phyloP scores from a whole-genome alignment of 2,329 filamentous ascomycete genomes.

The Tothia fuscella region DNA sequence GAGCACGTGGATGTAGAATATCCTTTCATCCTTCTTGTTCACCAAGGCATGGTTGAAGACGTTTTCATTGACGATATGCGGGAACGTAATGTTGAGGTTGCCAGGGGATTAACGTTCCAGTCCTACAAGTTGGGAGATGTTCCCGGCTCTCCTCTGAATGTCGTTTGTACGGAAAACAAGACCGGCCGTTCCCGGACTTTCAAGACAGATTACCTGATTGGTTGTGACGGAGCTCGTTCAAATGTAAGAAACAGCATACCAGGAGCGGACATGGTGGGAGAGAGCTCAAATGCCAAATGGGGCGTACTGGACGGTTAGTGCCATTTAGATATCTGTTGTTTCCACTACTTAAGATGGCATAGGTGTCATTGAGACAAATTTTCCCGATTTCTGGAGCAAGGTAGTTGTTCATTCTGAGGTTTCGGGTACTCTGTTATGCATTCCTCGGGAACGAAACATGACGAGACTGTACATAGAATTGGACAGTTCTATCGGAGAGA shows the following conservation, averaged over 20 bases:
- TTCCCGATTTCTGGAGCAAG: slow-evolving; percentile 66
- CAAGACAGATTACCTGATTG: slow-evolving; percentile 52
- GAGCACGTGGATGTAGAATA: slow-evolving; percentile 38
- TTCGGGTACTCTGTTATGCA: slow-evolving; percentile 59
- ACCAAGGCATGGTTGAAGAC: slow-evolving; percentile 66
- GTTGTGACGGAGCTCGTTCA: slow-evolving; percentile 63
- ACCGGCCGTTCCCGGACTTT: slow-evolving; percentile 31
- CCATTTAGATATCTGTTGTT: slow-evolving; percentile 44
- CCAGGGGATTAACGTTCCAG: slow-evolving; percentile 50
- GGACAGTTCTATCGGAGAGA: slow-evolving; percentile 16
- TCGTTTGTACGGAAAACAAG: slow-evolving; percentile 28
- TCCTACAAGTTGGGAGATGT: slow-evolving; percentile 33
- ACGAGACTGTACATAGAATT: slow-evolving; percentile 47
- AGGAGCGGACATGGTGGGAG: neutral
- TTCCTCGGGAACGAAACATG: slow-evolving; percentile 61
- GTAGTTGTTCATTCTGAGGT: slow-evolving; percentile 56
- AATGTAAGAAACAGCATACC: slow-evolving; percentile 53
- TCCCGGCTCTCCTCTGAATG: slow-evolving; percentile 28
- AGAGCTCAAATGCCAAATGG: slow-evolving; percentile 35
- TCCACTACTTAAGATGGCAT: slow-evolving; percentile 25
- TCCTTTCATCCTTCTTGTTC: slow-evolving; percentile 43
- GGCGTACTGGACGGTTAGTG: slow-evolving; percentile 60
- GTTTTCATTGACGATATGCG: slow-evolving; percentile 57
- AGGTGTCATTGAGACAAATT: slow-evolving; percentile 30
- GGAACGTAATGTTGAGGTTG: slow-evolving; percentile 50